Conservation (phyloP, 2,329 filamentous ascomycete species). For the Juglanconis oblonga region DNA sequence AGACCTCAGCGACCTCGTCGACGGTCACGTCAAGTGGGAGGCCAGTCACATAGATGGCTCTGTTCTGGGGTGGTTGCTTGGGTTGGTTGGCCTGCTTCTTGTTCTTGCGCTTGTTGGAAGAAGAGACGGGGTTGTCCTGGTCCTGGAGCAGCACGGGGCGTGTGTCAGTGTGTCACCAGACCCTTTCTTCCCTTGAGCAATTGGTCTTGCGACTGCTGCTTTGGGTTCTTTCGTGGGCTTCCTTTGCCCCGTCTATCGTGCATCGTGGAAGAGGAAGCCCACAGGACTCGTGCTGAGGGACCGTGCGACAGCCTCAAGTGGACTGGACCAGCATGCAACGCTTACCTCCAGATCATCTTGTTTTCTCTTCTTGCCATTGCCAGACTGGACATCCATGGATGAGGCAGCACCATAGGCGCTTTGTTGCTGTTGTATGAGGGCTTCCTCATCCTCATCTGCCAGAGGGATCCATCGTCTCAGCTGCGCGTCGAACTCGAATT, state of each 20-base stretch:
- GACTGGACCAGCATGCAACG: conserved; percentile 27
- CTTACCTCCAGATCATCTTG: conserved; percentile 44
- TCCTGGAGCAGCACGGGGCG: conserved; percentile 18
- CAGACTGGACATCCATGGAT: conserved; percentile 17
- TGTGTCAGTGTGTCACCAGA: conserved; percentile 19
- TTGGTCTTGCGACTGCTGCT: conserved; percentile 2
- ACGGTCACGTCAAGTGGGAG: conserved; percentile 76
- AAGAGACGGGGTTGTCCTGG: conserved; percentile 25
- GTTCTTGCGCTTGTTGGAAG: conserved; percentile 24
- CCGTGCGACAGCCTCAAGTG: conserved; percentile 16
- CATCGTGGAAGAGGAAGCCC: not conserved
- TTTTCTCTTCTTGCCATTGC: conserved; percentile 40
- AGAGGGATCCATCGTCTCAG: conserved; percentile 71
- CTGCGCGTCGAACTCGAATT: conserved; percentile 76
- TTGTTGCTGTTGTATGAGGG: conserved; percentile 27
- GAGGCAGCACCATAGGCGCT: conserved; percentile 25
- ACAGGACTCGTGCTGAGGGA: conserved; percentile 8
- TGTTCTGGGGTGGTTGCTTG: conserved; percentile 61
- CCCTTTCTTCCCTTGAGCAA: conserved; percentile 2
- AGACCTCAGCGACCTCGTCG: conserved; percentile 78
- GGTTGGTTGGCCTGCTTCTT: conserved; percentile 39
- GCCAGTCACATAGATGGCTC: conserved; percentile 87
- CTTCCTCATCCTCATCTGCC: conserved; percentile 32
- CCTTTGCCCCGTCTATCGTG: not conserved
- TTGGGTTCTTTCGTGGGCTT: not conserved